Evolutionary conservation across 1,284 basidiomycete species (phyloP).

Genomic region (Termitomyces sp.): DNA sequence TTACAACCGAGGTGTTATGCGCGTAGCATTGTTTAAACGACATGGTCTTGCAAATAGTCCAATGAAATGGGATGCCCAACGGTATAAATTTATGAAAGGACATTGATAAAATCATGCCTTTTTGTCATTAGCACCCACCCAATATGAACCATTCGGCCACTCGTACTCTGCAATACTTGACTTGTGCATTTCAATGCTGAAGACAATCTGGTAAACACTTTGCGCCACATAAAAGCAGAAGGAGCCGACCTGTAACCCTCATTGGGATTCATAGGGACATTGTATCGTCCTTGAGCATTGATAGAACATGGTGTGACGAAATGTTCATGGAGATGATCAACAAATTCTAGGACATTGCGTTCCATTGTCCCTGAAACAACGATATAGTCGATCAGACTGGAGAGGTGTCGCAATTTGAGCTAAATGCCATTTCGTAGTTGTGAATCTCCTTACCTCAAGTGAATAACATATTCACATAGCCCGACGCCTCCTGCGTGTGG

Average conservation of each 20-base stretch:
- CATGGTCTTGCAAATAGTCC: neutral
- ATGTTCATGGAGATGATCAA: slow-evolving; percentile 91
- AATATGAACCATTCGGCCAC: slow-evolving; percentile 73
- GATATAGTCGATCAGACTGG: slow-evolving; percentile 87
- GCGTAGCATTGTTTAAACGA: neutral
- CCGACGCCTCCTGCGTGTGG: slow-evolving; percentile 96
- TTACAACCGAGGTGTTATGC: neutral
- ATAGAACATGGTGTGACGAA: slow-evolving; percentile 88
- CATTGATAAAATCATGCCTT: neutral
- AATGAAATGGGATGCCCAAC: neutral
- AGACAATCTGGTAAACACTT: neutral
- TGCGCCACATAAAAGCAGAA: neutral
- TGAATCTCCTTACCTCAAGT: slow-evolving; percentile 50
- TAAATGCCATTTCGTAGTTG: neutral
- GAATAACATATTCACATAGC: slow-evolving; percentile 90
- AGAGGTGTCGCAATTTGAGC: neutral
- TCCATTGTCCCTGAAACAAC: slow-evolving; percentile 89
- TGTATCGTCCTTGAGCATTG: slow-evolving; percentile 82
- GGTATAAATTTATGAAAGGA: neutral
- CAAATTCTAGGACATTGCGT: slow-evolving; percentile 86
- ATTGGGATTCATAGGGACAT: slow-evolving; percentile 60
- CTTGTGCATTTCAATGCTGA: slow-evolving; percentile 73
- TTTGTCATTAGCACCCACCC: slow-evolving; percentile 33
- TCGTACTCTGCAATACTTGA: slow-evolving; percentile 69
- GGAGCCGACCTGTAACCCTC: slow-evolving; percentile 68